Evolutionary conservation across 768 basidiomycete species (phyloP).

Genomic region (Tulasnella sp.): DNA sequence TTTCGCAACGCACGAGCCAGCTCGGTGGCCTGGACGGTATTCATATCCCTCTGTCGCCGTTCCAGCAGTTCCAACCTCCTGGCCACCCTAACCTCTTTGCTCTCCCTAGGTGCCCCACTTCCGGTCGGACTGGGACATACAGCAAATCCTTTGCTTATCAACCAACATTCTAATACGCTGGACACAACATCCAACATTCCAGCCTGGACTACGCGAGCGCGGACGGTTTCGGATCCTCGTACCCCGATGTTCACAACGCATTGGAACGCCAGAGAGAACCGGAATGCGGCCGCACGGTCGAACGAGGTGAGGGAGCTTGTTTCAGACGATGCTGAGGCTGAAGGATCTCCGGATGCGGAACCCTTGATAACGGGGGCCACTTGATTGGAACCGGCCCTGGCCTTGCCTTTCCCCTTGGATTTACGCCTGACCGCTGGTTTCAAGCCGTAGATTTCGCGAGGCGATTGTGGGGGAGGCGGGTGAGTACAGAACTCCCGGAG

Average conservation of each 20-base stretch:
- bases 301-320: slow-evolving; percentile 48
- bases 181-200: slow-evolving; percentile 45
- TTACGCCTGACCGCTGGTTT: slow-evolving; percentile 46
- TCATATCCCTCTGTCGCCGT: slow-evolving; percentile 51
- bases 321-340: slow-evolving; percentile 57
- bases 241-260: slow-evolving; percentile 80
- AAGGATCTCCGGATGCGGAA: slow-evolving; percentile 42
- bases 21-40: slow-evolving; percentile 46
- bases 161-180: slow-evolving; percentile 44
- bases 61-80: slow-evolving; percentile 52
- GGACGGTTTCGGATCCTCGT: slow-evolving; percentile 42
- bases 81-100: slow-evolving; percentile 65
- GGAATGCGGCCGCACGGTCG: slow-evolving; percentile 80
- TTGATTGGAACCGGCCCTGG: slow-evolving; percentile 26
- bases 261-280: slow-evolving; percentile 91
- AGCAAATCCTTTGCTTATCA: slow-evolving; percentile 49
- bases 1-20: slow-evolving; percentile 56
- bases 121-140: slow-evolving; percentile 76
- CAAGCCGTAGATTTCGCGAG: slow-evolving; percentile 71
- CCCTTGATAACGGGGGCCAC: slow-evolving; percentile 35
- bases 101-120: slow-evolving; percentile 68
- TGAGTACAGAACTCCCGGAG: slow-evolving; percentile 82
- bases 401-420: slow-evolving; percentile 22
- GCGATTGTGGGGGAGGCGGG: slow-evolving; percentile 77
- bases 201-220: slow-evolving; percentile 46